Evolutionary conservation across 805 yeast genomes (phyloP).

Genomic region (Clavispora carvajalis): DNA sequence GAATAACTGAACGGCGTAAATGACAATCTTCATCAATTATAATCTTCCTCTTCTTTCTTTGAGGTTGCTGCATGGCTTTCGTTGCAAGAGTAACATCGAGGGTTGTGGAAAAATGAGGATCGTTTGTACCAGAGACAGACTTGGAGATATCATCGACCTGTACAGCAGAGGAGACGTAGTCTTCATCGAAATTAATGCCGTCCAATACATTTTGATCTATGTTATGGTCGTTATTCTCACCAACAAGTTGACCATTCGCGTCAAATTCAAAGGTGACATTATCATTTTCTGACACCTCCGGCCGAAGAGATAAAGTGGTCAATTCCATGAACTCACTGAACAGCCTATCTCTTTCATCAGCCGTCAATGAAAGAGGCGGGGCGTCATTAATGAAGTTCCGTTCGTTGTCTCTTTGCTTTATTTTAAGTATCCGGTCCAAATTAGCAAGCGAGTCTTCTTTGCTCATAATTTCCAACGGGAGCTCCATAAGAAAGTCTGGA

Average conservation of each 20-base stretch:
- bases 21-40: not conserved
- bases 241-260: slow-evolving; percentile 17
- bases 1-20: not conserved
- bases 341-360: slow-evolving; percentile 8
- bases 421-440: not conserved
- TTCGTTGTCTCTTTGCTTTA: not conserved
- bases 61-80: not conserved
- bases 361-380: slow-evolving; percentile 2
- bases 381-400: not conserved
- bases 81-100: slow-evolving; percentile 4
- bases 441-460: not conserved
- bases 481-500: not conserved
- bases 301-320: slow-evolving; percentile 9
- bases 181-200: slow-evolving; percentile 11
- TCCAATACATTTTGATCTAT: slow-evolving; percentile 2
- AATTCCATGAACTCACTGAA: slow-evolving; percentile 14
- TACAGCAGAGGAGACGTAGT: slow-evolving; percentile 5
- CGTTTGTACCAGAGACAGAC: slow-evolving; percentile 5
- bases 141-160: slow-evolving; percentile 10
- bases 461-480: not conserved
- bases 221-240: not conserved
- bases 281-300: slow-evolving; percentile 5
- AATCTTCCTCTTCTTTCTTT: not conserved
- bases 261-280: slow-evolving; percentile 20
- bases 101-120: slow-evolving; percentile 4